These are phyloP conservation scores for Oemleria cerasiformis DNA, from an alignment of 306 rosid genomes.

Conservation along the genomic window DNA sequence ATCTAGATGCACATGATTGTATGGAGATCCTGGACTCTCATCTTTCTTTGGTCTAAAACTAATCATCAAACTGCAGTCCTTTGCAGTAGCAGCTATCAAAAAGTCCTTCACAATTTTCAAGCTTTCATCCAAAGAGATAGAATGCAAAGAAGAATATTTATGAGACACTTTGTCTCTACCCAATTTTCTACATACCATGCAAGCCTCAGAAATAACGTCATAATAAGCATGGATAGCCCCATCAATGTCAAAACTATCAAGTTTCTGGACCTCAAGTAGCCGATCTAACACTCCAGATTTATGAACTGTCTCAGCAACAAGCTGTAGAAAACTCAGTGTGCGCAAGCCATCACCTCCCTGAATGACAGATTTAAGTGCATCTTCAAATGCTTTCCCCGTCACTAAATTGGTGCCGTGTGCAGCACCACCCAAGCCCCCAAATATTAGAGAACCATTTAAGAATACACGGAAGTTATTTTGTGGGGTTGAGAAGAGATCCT, in stretches of 20 bases:
- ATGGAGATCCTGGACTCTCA: slow-evolving; percentile 40
- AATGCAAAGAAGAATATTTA: slow-evolving; percentile 62
- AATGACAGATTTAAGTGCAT: slow-evolving; percentile 64
- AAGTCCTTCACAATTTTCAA: slow-evolving; percentile 73
- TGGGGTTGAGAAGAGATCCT: slow-evolving; percentile 76
- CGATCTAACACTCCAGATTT: slow-evolving; percentile 61
- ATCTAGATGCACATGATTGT: slow-evolving; percentile 45
- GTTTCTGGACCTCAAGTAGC: slow-evolving; percentile 81
- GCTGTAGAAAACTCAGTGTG: slow-evolving; percentile 58
- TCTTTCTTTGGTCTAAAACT: slow-evolving; percentile 63
- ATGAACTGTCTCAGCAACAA: slow-evolving; percentile 62
- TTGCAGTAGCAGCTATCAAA: slow-evolving; percentile 79
- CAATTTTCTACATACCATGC: slow-evolving; percentile 61
- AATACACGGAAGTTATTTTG: slow-evolving; percentile 96
- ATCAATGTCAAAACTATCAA: slow-evolving; percentile 81
- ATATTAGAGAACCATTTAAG: slow-evolving; percentile 73
- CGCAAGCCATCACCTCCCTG: slow-evolving; percentile 51
- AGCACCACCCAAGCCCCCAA: slow-evolving; percentile 80
- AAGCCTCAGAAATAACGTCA: slow-evolving; percentile 60
- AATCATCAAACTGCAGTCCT: slow-evolving; percentile 91
- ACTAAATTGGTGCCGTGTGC: slow-evolving; percentile 51
- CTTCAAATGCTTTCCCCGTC: slow-evolving; percentile 71
- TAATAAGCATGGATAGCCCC: slow-evolving; percentile 93
- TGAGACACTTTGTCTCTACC: slow-evolving; percentile 40
- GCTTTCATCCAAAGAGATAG: slow-evolving; percentile 70